Evolutionary conservation across 164 flowering plant genomes (phyloP), one percentile per base, ranked within the genome.

Genomic region (Berberis vulgaris): DNA sequence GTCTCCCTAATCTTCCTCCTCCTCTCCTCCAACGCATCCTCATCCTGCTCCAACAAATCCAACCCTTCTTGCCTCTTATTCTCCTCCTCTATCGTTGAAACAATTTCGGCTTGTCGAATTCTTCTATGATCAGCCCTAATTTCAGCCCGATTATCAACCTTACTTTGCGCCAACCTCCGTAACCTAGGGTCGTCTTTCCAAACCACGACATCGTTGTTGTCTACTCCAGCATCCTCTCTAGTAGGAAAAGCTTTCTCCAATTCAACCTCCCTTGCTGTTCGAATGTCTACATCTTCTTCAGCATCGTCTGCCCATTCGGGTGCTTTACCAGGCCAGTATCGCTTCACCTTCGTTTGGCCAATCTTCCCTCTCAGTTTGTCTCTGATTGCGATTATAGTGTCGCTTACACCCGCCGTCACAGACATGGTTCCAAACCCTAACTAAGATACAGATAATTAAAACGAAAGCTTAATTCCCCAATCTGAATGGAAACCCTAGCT

Each of bases 311-410:
- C 96, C 96, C 96, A 92, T 73, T 89, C 96, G 1, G 98, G 98
- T 0, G 93, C 98, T 74, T 88, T 92, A 6, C 98, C 98, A 43
- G 98, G 96, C 98, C 96, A 92, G 55, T 92, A 92, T 57, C 98
- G 69, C 54, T 86, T 88, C 4, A 92, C 98, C 68, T 89, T 87
- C 0, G 98, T 92, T 58, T 86, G 91, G 26, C 91, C 91, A 47
- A 92, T 89, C 72, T 83, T 88, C n/a, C 98, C 96, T 64, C 86
- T 80, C 38, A 92, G 91, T 74, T 92, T 89, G 54, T 86, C 98
- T 74, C 96, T 80, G 60, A 89, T 67, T 0, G 96, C 84, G 11
- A 85, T 81, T 4, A 84, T 62, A 2, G 86, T 73, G 71, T 92
- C 93, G 54, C 88, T 88, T 40, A 89, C 98, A 45, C 96, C 96